Evolutionary conservation across 805 yeast species (phyloP).

Genomic region (Ogataea philodendri): DNA sequence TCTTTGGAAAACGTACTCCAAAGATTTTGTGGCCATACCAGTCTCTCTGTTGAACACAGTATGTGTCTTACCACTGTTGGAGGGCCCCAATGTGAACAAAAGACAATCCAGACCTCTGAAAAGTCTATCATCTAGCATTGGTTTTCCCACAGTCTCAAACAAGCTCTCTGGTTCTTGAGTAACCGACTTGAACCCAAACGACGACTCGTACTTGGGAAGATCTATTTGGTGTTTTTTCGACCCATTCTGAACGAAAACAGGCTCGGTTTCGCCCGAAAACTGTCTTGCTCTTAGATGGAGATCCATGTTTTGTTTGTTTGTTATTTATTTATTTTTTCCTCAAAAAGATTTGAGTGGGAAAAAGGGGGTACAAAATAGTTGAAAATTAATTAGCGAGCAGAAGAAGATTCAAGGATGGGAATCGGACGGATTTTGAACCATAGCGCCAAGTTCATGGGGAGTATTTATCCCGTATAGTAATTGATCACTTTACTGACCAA

Average conservation of each 20-base stretch:
- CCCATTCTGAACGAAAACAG: constrained; percentile 19
- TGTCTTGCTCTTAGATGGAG: constrained; percentile 39
- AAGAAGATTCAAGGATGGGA: too few relatives aligned
- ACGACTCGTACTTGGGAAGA: constrained; percentile 25
- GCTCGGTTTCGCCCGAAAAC: constrained; percentile 18
- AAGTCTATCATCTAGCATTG: constrained; percentile 33
- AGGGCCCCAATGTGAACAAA: constrained; percentile 51
- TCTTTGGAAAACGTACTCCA: constrained; percentile 25
- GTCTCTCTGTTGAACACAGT: constrained; percentile 30
- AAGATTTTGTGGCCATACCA: constrained; percentile 22
- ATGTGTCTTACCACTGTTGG: constrained; percentile 49
- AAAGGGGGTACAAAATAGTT: constrained; percentile 3
- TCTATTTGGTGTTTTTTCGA: constrained; percentile 24
- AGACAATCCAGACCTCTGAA: constrained; percentile 39
- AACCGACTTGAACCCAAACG: constrained; percentile 28
- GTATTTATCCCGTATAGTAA: constrained; percentile 2
- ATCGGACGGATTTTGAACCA: too few relatives aligned
- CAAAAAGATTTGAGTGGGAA: constrained; percentile 3
- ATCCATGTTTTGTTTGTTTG: constrained; percentile 19
- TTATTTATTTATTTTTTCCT: constrained; percentile 9
- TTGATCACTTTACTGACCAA: neutral
- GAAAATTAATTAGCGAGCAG: too few relatives aligned
- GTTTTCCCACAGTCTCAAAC: constrained; percentile 35
- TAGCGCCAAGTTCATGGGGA: neutral
- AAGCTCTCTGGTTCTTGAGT: constrained; percentile 36